phyloP scores from a whole-genome alignment of 2,329 filamentous ascomycete genomes.

The Trichoderma koningii region DNA sequence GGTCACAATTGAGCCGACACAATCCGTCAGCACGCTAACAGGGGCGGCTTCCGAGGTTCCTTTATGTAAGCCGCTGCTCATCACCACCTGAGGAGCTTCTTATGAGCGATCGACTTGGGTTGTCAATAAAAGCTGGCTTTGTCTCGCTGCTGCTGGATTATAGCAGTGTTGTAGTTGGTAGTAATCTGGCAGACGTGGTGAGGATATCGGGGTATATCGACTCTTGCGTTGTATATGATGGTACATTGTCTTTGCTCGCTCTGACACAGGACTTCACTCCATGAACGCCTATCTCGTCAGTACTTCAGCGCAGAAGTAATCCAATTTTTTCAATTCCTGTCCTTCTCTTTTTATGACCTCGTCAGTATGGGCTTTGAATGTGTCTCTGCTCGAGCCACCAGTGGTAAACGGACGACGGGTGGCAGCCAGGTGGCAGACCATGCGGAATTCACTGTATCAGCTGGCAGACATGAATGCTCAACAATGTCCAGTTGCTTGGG shows the following conservation, averaged over 20 bases:
- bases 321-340: neutral
- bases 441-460: neutral
- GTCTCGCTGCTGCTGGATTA: neutral
- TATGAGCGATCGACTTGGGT: neutral
- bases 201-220: no score
- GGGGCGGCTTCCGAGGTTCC: slow-evolving; percentile 4
- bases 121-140: no score
- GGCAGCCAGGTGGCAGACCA: slow-evolving; percentile 7
- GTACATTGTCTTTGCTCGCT: no score
- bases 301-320: no score
- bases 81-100: neutral
- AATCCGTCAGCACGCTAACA: slow-evolving; percentile 33
- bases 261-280: no score
- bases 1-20: slow-evolving; percentile 40
- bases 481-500: neutral
- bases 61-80: neutral
- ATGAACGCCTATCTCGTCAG: no score
- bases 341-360: fast-evolving
- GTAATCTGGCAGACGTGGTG: no score
- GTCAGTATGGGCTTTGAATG: no score
- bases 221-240: no score
- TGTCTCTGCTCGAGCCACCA: neutral
- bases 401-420: neutral
- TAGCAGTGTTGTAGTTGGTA: no score
- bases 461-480: neutral